Conservation (phyloP, 2,329 filamentous ascomycete genomes). For the Colletotrichum lindemuthianum region DNA sequence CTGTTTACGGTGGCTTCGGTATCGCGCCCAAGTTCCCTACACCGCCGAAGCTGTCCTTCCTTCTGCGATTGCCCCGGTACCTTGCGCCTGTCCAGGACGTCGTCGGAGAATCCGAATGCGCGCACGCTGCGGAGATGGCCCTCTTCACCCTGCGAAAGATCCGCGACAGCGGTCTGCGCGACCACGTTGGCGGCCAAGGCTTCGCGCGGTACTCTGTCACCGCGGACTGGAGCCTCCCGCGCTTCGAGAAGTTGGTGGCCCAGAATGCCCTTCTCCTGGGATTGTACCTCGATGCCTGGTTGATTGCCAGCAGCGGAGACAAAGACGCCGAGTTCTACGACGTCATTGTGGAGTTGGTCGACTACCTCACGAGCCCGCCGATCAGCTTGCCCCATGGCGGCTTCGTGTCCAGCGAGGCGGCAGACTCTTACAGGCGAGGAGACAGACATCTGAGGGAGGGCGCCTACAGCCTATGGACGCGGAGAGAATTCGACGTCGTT, state of each 20-base stretch:
- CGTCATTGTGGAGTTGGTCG: slow-evolving; percentile 81
- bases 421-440: slow-evolving; percentile 80
- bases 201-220: slow-evolving; percentile 87
- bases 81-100: slow-evolving; percentile 81
- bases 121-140: slow-evolving; percentile 80
- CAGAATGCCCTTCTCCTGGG: slow-evolving; percentile 89
- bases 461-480: slow-evolving; percentile 94
- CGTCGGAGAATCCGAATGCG: slow-evolving; percentile 84
- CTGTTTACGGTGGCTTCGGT: slow-evolving; percentile 82
- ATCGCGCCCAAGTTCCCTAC: slow-evolving; percentile 89
- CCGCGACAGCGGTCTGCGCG: slow-evolving; percentile 62
- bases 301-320: slow-evolving; percentile 56
- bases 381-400: slow-evolving; percentile 76
- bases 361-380: slow-evolving; percentile 81
- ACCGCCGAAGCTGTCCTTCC: slow-evolving; percentile 83
- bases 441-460: slow-evolving; percentile 89
- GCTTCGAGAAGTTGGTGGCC: slow-evolving; percentile 97
- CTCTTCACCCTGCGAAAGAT: slow-evolving; percentile 83
- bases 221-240: slow-evolving; percentile 89
- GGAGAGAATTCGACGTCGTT: slow-evolving; percentile 83
- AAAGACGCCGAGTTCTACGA: slow-evolving; percentile 78
- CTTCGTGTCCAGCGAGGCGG: slow-evolving; percentile 89
- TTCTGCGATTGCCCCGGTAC: slow-evolving; percentile 79
- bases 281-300: slow-evolving; percentile 88
- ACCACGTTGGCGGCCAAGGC: slow-evolving; percentile 64